Percentiles rank a stretch among this genome's conserved stretches.
phyloP scores from a whole-genome alignment of 805 yeast species.

The Suhomyces faveliae region DNA sequence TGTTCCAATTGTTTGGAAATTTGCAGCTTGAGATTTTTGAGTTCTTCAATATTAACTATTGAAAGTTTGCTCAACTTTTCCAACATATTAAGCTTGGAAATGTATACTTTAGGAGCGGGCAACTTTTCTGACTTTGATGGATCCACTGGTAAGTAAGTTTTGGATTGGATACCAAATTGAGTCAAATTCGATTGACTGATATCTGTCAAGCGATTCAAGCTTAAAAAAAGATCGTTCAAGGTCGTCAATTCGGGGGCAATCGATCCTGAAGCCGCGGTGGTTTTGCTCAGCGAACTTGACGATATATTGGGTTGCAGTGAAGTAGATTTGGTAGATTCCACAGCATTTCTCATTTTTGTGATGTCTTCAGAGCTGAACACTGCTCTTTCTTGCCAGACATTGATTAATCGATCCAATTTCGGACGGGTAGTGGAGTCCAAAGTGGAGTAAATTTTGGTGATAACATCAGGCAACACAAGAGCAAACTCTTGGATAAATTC shows the following conservation, averaged over 20 bases:
- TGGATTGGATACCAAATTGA: slow-evolving; percentile 39
- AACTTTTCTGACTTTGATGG: slow-evolving; percentile 35
- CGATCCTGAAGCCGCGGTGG: background rate
- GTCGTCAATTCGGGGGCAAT: slow-evolving; percentile 32
- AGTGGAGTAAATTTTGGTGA: slow-evolving; percentile 29
- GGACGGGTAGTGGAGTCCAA: slow-evolving; percentile 41
- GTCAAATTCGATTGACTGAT: slow-evolving; percentile 35
- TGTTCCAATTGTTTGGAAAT: slow-evolving; percentile 26
- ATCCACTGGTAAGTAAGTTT: slow-evolving; percentile 34
- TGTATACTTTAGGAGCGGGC: slow-evolving; percentile 38
- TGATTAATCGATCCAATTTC: slow-evolving; percentile 50
- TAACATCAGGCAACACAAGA: slow-evolving; percentile 42
- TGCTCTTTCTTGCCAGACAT: slow-evolving; percentile 56
- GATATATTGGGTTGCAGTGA: background rate
- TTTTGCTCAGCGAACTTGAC: background rate
- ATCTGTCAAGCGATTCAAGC: slow-evolving; percentile 26
- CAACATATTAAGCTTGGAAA: slow-evolving; percentile 37
- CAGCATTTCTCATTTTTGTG: slow-evolving; percentile 23
- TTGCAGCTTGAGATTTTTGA: slow-evolving; percentile 25
- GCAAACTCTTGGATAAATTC: slow-evolving; percentile 62
- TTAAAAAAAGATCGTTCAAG: slow-evolving; percentile 29
- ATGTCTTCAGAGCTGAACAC: slow-evolving; percentile 39
- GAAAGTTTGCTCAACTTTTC: slow-evolving; percentile 38
- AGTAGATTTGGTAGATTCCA: slow-evolving; percentile 17
- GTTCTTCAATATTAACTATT: slow-evolving; percentile 30